Evolutionary conservation across 2,329 filamentous ascomycete genomes (phyloP).

Genomic region (Zymoseptoria ardabiliae): DNA sequence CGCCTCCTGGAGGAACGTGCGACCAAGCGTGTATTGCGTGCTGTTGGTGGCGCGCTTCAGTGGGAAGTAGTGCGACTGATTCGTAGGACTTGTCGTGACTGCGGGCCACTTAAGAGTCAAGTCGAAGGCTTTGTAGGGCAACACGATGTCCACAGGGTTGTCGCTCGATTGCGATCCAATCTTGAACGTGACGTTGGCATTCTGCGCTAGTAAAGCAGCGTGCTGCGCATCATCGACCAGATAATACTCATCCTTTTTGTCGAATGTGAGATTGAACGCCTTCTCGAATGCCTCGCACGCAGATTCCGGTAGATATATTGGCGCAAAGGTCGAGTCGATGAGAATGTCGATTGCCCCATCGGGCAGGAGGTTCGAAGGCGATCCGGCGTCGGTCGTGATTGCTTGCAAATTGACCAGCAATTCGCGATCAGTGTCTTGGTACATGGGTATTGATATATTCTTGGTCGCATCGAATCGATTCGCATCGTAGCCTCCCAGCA

Average conservation of each 20-base stretch:
- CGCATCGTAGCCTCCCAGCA: slow-evolving; percentile 34
- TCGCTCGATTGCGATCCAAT: slow-evolving; percentile 21
- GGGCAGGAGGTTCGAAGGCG: slow-evolving; percentile 21
- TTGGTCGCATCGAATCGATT: slow-evolving; percentile 30
- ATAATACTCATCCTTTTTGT: slow-evolving; percentile 26
- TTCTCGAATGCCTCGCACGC: slow-evolving; percentile 31
- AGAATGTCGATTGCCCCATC: slow-evolving; percentile 35
- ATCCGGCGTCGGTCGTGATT: slow-evolving; percentile 21
- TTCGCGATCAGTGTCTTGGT: slow-evolving; percentile 27
- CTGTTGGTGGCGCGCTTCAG: slow-evolving; percentile 27
- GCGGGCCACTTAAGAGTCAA: slow-evolving; percentile 25
- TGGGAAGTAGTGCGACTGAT: slow-evolving; percentile 29
- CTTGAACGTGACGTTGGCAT: slow-evolving; percentile 30
- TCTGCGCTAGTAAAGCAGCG: slow-evolving; percentile 16
- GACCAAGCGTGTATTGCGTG: slow-evolving; percentile 32
- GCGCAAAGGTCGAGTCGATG: slow-evolving; percentile 59
- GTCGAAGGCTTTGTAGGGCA: slow-evolving; percentile 33
- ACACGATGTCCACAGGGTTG: slow-evolving; percentile 27
- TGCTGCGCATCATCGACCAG: slow-evolving; percentile 29
- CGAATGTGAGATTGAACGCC: slow-evolving; percentile 30
- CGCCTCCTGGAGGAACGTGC: slow-evolving; percentile 34
- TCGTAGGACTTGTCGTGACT: slow-evolving; percentile 18
- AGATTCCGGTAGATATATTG: slow-evolving; percentile 53
- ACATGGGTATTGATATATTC: slow-evolving; percentile 27
- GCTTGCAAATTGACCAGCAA: slow-evolving; percentile 27